These are phyloP conservation scores for Phytophthora kernoviae DNA, from an alignment of 352 stramenopile species.

Conservation along the genomic window DNA sequence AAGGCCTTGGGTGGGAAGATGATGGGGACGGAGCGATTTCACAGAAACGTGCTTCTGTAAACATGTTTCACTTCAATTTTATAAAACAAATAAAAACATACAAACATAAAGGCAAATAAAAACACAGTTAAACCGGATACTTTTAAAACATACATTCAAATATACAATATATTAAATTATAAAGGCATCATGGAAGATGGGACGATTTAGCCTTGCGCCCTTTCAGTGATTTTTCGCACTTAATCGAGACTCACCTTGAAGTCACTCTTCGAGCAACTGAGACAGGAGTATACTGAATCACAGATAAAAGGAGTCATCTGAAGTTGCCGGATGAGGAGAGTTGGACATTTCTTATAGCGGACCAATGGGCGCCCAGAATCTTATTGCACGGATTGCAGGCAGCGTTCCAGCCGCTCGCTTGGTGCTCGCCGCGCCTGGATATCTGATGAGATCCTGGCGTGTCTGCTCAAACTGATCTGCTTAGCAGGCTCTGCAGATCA, in stretches of 20 bases:
- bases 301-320: no score
- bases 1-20: conserved; percentile 23
- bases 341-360: background rate
- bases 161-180: background rate
- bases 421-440: background rate
- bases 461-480: no score
- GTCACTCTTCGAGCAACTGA: no score
- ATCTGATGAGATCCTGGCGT: no score
- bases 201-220: background rate
- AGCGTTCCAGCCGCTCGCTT: background rate
- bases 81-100: no score
- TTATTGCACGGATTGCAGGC: background rate
- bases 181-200: no score
- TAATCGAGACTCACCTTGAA: conserved; percentile 1
- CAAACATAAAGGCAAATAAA: no score
- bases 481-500: no score
- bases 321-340: background rate
- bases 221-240: conserved; percentile 5
- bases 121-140: background rate
- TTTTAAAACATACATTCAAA: no score
- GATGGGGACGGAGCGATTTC: conserved; percentile 6
- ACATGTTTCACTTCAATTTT: no score
- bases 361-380: no score
- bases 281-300: no score
- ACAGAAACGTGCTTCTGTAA: background rate